Conservation (phyloP, 371 early-diverging fungal genomes). For the Mortierella sp. region DNA sequence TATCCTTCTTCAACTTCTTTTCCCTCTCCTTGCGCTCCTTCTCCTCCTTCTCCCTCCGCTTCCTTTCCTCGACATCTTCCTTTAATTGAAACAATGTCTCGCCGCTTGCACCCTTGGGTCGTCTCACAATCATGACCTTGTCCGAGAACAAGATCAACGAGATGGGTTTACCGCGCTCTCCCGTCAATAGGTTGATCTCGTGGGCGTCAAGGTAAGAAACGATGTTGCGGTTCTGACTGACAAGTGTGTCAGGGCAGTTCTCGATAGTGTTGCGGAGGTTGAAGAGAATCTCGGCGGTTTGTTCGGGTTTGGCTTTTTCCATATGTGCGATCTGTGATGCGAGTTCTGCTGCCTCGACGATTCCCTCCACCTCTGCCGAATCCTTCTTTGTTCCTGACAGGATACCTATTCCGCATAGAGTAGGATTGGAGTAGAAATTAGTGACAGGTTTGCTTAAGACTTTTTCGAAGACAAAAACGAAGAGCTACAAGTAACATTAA, state of each 20-base stretch:
- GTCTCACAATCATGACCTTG: constrained; percentile 49
- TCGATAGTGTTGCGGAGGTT: constrained; percentile 38
- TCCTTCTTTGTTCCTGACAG: constrained; percentile 31
- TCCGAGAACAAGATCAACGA: constrained; percentile 46
- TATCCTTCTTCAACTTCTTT: constrained; percentile 11
- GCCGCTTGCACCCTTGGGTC: constrained; percentile 33
- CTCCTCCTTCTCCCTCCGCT: constrained; percentile 21
- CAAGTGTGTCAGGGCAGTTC: constrained; percentile 42
- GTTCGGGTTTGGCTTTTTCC: constrained; percentile 47
- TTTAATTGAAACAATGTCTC: constrained; percentile 29
- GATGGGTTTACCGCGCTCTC: constrained; percentile 40
- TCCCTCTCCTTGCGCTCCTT: constrained; percentile 16
- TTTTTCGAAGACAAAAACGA: too few relatives aligned
- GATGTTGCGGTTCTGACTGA: constrained; percentile 34
- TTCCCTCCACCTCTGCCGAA: constrained; percentile 28
- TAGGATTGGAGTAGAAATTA: background rate
- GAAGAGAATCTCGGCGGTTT: constrained; percentile 36
- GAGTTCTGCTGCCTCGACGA: constrained; percentile 33
- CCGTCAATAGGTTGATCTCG: constrained; percentile 47
- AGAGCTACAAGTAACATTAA: too few relatives aligned
- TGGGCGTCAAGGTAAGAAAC: constrained; percentile 38
- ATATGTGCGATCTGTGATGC: constrained; percentile 43
- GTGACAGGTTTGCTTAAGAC: background rate
- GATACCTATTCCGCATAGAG: constrained; percentile 19
- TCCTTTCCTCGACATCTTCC: constrained; percentile 29